Percentiles rank a stretch among this genome's conserved stretches.
Evolutionary conservation across 768 basidiomycete genomes (phyloP).

Genomic region (Pulveroboletus frians): DNA sequence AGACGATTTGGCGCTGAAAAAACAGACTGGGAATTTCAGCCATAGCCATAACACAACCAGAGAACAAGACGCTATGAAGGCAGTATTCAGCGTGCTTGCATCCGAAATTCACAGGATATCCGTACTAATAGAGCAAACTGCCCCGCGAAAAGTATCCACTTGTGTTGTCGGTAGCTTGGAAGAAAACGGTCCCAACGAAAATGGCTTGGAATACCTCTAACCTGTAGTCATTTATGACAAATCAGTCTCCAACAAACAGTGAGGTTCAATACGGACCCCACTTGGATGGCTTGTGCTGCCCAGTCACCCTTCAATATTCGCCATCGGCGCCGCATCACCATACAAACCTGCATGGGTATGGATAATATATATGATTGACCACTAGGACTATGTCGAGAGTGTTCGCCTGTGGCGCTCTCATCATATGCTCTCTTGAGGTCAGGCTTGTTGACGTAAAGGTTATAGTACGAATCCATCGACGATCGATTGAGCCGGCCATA

Average conservation of each 20-base stretch:
- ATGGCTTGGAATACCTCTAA: slow-evolving; percentile 24
- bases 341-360: slow-evolving; percentile 39
- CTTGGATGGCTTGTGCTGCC: slow-evolving; percentile 30
- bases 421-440: slow-evolving; percentile 41
- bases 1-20: slow-evolving; percentile 39
- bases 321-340: slow-evolving; percentile 42
- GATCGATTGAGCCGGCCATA: slow-evolving; percentile 38
- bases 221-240: slow-evolving; percentile 26
- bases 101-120: background rate
- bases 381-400: slow-evolving; percentile 41
- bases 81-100: background rate
- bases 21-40: slow-evolving; percentile 48
- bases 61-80: slow-evolving; percentile 41
- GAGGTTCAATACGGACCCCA: slow-evolving; percentile 22
- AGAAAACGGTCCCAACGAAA: slow-evolving; percentile 37
- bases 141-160: slow-evolving; percentile 49
- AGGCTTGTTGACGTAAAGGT: slow-evolving; percentile 40
- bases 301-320: slow-evolving; percentile 42
- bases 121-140: slow-evolving; percentile 72
- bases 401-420: slow-evolving; percentile 46
- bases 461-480: slow-evolving; percentile 44
- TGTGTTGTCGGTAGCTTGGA: slow-evolving; percentile 34
- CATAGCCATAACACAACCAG: slow-evolving; percentile 48
- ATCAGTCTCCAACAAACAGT: slow-evolving; percentile 1
- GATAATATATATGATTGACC: slow-evolving; percentile 43